Evolutionary conservation across 768 basidiomycete species (phyloP), one percentile per base, ranked within the genome.

Genomic region (Cytidiella melzeri): DNA sequence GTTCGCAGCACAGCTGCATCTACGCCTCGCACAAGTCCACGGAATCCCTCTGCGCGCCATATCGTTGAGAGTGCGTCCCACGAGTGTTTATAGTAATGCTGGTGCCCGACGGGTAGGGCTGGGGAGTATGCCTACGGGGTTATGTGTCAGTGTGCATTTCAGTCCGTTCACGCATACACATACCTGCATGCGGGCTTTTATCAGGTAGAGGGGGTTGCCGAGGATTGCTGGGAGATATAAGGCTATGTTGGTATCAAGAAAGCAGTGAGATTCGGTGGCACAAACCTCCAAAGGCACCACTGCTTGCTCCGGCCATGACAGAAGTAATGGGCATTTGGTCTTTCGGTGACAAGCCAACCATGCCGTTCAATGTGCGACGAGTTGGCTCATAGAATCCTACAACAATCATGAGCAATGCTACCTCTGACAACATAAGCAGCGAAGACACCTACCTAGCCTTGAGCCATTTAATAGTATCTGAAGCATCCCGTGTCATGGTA

Each of bases 161-260:
- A n/a, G n/a, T n/a, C n/a, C n/a, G n/a, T n/a, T n/a, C n/a, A n/a
- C n/a, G 26, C 44, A 41, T 36, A 45, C 40, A 47, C 42, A 25
- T 44, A 84, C 87, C 76, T 99, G 96, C 87, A 99, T 97, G 40
- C 96, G 81, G 4, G 96, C 96, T 70, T 99, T 99, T 63, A 99
- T 82, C 49, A 99, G 72, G 69, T 96, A 99, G 11, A 96, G 69
- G 0, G 93, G 93, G 64, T 91, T 95, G 37, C 92, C 93, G 38
- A 93, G 67, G 44, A 76, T 73, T 0, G 87, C 87, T 87, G 13
- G 49, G 19, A 18, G 24, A 10, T 21, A 20, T 5, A 13, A 39
- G 20, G 30, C 13, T 20, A 30, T 6, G 12, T 13, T 2, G 3
- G 12, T 10, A 18, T 38, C 18, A 4, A 12, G 26, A 48, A 13